These are phyloP conservation scores for Schrenkiella parvula DNA, from an alignment of 345 rosid genomes.

Conservation along the genomic window DNA sequence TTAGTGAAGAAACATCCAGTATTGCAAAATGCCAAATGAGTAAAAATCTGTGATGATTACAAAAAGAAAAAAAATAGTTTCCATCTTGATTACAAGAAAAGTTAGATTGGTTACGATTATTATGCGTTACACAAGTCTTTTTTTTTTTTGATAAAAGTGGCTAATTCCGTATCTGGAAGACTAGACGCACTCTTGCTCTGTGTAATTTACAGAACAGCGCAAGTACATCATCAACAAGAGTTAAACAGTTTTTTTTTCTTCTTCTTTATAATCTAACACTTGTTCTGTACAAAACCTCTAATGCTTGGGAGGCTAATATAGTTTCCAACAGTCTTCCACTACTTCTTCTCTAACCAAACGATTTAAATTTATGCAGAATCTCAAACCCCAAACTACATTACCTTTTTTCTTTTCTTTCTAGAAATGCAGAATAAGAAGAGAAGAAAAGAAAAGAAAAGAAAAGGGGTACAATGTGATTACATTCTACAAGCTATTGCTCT, in stretches of 20 bases:
- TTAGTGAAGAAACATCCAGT: no score
- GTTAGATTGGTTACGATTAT: no score
- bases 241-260: not conserved
- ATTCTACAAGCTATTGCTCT: conserved; percentile 48
- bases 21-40: no score
- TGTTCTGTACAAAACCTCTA: conserved; percentile 29
- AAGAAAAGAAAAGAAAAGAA: conserved; percentile 3
- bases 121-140: no score
- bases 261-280: not conserved
- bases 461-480: conserved; percentile 1
- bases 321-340: conserved; percentile 1
- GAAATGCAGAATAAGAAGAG: conserved; percentile 13
- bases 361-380: conserved; percentile 13
- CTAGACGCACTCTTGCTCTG: not conserved
- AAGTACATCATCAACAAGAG: not conserved
- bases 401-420: conserved; percentile 15
- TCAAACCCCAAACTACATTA: conserved; percentile 21
- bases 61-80: no score
- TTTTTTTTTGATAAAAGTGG: no score
- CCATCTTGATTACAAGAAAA: no score
- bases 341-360: conserved; percentile 6
- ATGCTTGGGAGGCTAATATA: conserved; percentile 7
- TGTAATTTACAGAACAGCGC: not conserved
- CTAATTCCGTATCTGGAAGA: not conserved
- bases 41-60: no score